Evolutionary conservation across 2,329 filamentous ascomycete genomes (phyloP).

Genomic region (Pezicula carpinea): DNA sequence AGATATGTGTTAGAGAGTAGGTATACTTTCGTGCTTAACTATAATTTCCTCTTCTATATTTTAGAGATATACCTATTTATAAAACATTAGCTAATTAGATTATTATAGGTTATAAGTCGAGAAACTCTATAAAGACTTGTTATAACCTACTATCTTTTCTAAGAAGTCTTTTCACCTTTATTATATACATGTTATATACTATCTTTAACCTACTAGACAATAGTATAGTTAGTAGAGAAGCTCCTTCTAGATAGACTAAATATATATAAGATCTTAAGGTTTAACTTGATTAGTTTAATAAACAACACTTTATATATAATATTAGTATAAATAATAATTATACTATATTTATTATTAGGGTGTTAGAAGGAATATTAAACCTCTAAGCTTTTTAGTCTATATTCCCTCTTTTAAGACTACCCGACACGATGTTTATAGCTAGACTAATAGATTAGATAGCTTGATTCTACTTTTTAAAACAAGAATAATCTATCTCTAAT

Average conservation of each 20-base stretch:
- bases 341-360: constrained; percentile 2
- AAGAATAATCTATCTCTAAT: constrained; percentile 4
- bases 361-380: constrained; percentile 8
- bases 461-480: not conserved
- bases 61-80: too few relatives aligned
- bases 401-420: not conserved
- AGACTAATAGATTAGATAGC: not conserved
- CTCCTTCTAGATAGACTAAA: not conserved
- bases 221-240: not conserved
- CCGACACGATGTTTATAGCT: too few relatives aligned
- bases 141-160: constrained; percentile 1
- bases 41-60: too few relatives aligned
- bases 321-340: constrained; percentile 3
- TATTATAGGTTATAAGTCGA: too few relatives aligned
- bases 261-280: constrained; percentile 8
- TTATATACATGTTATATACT: not conserved
- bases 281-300: not conserved
- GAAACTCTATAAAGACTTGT: constrained; percentile 27
- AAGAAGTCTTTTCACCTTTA: constrained; percentile 4
- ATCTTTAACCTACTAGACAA: not conserved
- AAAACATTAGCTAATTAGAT: too few relatives aligned
- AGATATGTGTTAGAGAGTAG: too few relatives aligned
- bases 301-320: not conserved
- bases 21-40: too few relatives aligned
- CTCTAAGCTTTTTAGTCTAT: constrained; percentile 7